Base-by-base conservation (phyloP, 2,329 filamentous ascomycete genomes). In the Chaetothyriales sp. region DNA sequence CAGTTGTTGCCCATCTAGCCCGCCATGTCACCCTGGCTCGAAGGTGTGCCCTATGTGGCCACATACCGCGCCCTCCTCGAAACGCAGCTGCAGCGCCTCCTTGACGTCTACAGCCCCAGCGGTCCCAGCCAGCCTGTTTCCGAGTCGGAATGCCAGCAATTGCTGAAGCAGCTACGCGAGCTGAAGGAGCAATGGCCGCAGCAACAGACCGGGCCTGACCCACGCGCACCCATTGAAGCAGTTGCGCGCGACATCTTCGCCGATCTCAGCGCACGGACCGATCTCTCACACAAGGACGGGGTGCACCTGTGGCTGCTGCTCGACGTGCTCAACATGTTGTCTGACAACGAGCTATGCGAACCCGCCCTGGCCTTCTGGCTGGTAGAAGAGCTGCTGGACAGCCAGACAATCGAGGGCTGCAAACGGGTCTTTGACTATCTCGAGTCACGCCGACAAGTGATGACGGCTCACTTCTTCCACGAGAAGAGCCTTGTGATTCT, bases 341-440 rank as follows among this genome's bases (percentile, higher is more conserved):
- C 87, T 53, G 90, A 95, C 63, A 79, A 82, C 63, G 71, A 73
- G 61, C 66, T 77, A 60, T 81, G 78, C 59, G 88, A 95, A 57
- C 80, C 86, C 0, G 84, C 84, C 18, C 73, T 98, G 7, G 75
- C 92, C 6, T 88, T 95, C 62, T 89, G 86, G 77, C 78, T 98
- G 15, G 81, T 95, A 18, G 92, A 99, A 65, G 92, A 96, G 67
- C 77, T 98, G 1, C 76, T 98, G 22, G 93, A 98, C 66, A 95
- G 88, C 62, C 90, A 98, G 66, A 95, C 89, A 0, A 94, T 95
- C 43, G 78, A 87, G 20, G 89, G 86, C 28, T 98, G 92, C 64
- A 82, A 88, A 53, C 85, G 79, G 54, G 84, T 96, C 12, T 96
- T 98, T 64, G 88, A 94, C 63, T 98, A 89, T 61, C 77, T 98